These are phyloP conservation scores for Coemansia sp. DNA, from an alignment of 192 early-diverging fungal genomes.

Conservation along the genomic window DNA sequence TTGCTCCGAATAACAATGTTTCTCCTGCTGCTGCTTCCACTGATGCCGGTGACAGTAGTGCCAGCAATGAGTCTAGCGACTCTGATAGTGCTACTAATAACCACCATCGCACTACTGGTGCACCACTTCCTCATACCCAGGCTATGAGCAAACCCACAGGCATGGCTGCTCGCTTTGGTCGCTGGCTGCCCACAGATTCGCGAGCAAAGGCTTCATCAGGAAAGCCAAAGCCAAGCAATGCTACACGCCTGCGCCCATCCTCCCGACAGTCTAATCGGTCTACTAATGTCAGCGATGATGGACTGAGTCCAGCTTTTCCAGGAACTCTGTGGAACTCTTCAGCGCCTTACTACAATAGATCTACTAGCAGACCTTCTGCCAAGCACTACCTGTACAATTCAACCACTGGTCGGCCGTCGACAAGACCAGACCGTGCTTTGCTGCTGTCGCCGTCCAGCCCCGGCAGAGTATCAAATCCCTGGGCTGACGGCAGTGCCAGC, in stretches of 20 bases:
- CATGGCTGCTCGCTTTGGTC: conserved; percentile 40
- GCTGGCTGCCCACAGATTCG: conserved; percentile 26
- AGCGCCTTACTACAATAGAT: not conserved
- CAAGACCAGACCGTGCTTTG: conserved; percentile 7
- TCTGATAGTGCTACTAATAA: not conserved
- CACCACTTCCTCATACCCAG: not conserved
- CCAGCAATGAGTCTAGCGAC: conserved; percentile 18
- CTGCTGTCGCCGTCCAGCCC: conserved; percentile 48
- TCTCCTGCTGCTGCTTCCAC: not conserved
- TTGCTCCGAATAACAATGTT: not conserved
- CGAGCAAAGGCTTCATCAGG: conserved; percentile 13
- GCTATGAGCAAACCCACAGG: conserved; percentile 21
- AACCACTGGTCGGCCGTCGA: conserved; percentile 3
- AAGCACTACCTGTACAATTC: conserved; percentile 25
- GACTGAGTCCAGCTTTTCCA: conserved; percentile 5
- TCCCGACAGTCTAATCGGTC: conserved; percentile 47
- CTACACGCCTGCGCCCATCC: conserved; percentile 39
- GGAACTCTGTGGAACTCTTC: not conserved
- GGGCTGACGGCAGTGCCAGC: conserved; percentile 21
- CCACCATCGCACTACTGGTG: not conserved
- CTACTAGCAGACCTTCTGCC: conserved; percentile 8
- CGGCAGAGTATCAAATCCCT: conserved; percentile 32
- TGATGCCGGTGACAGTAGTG: conserved; percentile 11
- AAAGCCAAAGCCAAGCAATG: conserved; percentile 24
- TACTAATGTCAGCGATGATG: conserved; percentile 37